Conservation (phyloP, 106 monocot genomes). For the Cymbidium sinense region DNA sequence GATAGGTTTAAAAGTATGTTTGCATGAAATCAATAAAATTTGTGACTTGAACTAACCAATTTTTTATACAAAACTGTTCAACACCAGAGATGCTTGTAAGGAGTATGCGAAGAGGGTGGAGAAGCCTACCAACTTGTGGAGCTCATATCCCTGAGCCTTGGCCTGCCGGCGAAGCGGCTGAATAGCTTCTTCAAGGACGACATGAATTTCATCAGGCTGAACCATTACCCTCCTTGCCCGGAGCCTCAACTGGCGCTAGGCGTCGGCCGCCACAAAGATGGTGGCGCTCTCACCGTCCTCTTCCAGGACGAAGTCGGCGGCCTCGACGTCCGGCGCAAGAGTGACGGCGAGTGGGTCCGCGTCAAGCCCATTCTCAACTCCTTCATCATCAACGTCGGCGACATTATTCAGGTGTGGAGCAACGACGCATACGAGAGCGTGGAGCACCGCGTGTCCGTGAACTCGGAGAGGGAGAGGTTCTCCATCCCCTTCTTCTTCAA, state of each 20-base stretch:
- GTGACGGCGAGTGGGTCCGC: conserved; percentile 60
- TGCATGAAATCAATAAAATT: too few species aligned
- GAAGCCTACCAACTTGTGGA: conserved; percentile 44
- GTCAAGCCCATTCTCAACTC: conserved; percentile 58
- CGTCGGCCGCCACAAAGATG: conserved; percentile 75
- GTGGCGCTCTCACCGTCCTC: conserved; percentile 53
- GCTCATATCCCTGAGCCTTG: conserved; percentile 43
- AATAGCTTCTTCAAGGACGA: conserved; percentile 44
- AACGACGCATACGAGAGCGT: conserved; percentile 67
- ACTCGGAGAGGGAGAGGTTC: conserved; percentile 59
- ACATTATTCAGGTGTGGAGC: conserved; percentile 85
- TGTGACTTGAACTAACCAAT: too few species aligned
- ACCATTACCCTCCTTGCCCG: conserved; percentile 73
- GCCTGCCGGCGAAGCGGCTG: conserved; percentile 31
- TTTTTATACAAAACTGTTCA: too few species aligned
- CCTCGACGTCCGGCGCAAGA: conserved; percentile 52
- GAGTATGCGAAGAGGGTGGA: conserved; percentile 32
- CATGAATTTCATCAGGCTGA: conserved; percentile 43
- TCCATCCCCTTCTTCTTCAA: conserved; percentile 72
- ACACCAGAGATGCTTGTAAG: conserved; percentile 27
- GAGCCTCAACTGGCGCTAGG: conserved; percentile 58
- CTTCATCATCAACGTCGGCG: conserved; percentile 70
- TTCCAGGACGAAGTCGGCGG: conserved; percentile 53
- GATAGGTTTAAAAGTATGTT: too few species aligned
- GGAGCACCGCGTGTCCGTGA: conserved; percentile 69